Conservation (phyloP, 139 green algal species). For the Haematococcus sp. region DNA sequence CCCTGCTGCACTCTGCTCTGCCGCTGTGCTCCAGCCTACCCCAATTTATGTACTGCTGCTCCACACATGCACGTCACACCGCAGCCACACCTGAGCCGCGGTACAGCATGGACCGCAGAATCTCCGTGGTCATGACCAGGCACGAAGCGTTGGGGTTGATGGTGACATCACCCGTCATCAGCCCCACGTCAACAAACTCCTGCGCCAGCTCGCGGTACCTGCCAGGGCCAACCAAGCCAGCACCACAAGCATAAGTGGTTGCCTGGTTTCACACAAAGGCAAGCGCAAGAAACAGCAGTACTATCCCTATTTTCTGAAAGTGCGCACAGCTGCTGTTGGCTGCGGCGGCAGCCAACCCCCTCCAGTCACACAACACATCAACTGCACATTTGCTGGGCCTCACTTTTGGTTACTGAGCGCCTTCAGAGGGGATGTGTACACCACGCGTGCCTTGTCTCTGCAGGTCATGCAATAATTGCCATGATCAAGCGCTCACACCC, state of each 20-base stretch:
- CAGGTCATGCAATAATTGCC: no score
- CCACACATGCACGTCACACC: neutral
- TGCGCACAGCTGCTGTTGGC: neutral
- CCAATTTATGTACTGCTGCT: neutral
- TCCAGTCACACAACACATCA: no score
- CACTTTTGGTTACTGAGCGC: conserved; percentile 90
- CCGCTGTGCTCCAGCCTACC: neutral
- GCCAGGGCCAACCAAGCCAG: conserved; percentile 50
- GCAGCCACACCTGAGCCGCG: conserved; percentile 41
- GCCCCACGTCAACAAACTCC: conserved; percentile 69
- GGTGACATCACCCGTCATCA: conserved; percentile 92
- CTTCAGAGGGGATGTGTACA: conserved; percentile 97
- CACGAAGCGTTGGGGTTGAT: conserved; percentile 87
- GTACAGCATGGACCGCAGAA: conserved; percentile 92
- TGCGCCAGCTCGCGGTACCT: conserved; percentile 77
- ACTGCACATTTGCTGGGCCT: neutral
- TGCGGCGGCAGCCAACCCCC: neutral
- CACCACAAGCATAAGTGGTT: neutral
- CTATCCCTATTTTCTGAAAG: no score
- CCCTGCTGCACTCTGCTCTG: neutral
- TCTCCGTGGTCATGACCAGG: conserved; percentile 99
- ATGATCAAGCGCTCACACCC: no score
- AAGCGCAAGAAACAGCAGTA: no score
- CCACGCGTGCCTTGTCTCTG: conserved; percentile 68
- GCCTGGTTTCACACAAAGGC: no score